Evolutionary conservation across 139 green algal genomes (phyloP), one percentile per base, ranked within the genome.

Genomic region (Ettlia oleoabundans): DNA sequence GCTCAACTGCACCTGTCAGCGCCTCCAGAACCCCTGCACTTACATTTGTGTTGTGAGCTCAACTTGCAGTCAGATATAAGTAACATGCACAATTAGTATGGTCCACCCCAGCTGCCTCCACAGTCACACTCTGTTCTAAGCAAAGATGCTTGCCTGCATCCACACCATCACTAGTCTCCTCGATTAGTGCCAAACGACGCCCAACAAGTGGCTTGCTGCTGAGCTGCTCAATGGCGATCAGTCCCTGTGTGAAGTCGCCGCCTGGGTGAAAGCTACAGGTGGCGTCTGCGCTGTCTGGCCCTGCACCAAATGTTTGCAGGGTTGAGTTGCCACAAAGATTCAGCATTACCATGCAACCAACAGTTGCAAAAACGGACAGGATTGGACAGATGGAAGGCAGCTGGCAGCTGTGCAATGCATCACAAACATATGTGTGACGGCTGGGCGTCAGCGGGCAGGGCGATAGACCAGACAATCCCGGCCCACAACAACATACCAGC

Each of bases 131-230:
- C 13, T 58, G 47, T 58, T 15, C 15, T 15, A 58, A 32, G 33
- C 38, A 41, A 75, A 2, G 40, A 28, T 6, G 8, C 51, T 66
- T 47, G 51, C 80, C 85, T 18, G 82, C 47, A 22, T 89, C 86
- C 62, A 98, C 88, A 0, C 95, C 96, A 51, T 94, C 90, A 0
- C 94, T 77, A 3, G 93, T 97, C 87, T 99, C 86, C 43, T 35
- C 28, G 22, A 99, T 91, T 4, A 99, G 15, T 7, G 90, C 96
- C 8, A 89, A 35, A 18, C 91, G 81, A 35, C 85, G 76, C 22
- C 96, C 95, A 9, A 77, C 47, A 78, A 99, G 87, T 0, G 93
- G 94, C 28, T 21, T 38, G 84, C 65, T 90, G 35, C 19, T 64
- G 26, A 97, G 82, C 8, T 65, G 52, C 1, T 89, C 78, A 4